phyloP scores from a whole-genome alignment of 106 monocot genomes.

The Dioscorea dumetorum region DNA sequence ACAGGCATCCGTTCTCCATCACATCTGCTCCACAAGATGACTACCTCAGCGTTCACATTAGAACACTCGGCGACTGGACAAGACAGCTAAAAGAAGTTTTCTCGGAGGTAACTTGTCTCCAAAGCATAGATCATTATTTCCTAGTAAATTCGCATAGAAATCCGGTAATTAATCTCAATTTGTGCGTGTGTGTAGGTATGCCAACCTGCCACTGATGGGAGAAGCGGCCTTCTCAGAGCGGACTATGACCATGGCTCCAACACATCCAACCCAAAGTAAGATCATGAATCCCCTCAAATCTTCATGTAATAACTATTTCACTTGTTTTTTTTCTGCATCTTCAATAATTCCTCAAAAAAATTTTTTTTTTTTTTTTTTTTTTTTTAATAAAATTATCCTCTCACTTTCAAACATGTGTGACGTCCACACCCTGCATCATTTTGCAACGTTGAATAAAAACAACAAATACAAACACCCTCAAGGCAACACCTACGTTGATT shows the following conservation, averaged over 20 bases:
- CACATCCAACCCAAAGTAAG: neutral
- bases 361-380: neutral
- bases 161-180: neutral
- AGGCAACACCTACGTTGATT: too few relatives aligned
- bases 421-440: too few relatives aligned
- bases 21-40: conserved; percentile 4
- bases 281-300: neutral
- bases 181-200: neutral
- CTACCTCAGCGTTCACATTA: conserved; percentile 3
- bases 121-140: neutral
- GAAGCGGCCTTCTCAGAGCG: neutral
- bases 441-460: too few relatives aligned
- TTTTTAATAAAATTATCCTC: neutral
- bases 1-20: conserved; percentile 8
- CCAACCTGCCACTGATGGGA: neutral
- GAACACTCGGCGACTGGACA: conserved; percentile 5
- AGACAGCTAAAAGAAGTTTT: neutral
- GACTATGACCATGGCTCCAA: neutral
- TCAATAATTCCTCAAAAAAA: neutral
- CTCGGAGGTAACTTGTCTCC: neutral
- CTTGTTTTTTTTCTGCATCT: neutral
- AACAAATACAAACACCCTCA: too few relatives aligned
- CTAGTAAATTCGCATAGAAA: neutral
- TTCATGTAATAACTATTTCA: neutral
- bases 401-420: neutral